Conservation (phyloP, 305 asterid genomes). For the Salvia sclarea region DNA sequence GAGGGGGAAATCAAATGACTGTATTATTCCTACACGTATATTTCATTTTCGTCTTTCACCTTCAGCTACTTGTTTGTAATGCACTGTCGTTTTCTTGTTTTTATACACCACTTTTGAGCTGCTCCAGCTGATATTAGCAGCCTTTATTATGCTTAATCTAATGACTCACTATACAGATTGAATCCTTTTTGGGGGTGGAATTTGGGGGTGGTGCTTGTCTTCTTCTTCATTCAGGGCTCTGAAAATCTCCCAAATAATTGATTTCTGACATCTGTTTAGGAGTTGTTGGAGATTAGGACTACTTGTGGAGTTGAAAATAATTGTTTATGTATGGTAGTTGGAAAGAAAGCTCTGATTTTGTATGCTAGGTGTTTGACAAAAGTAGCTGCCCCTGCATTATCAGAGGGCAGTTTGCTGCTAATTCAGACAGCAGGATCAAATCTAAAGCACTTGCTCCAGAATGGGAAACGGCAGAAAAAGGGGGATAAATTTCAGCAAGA, state of each 20-base stretch:
- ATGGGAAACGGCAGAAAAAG: conserved; percentile 50
- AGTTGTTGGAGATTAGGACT: conserved; percentile 35
- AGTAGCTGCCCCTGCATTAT: conserved; percentile 31
- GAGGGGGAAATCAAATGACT: conserved; percentile 36
- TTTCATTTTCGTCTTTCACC: conserved; percentile 1
- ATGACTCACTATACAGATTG: conserved; percentile 31
- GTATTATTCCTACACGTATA: conserved; percentile 29
- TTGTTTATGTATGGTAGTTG: conserved; percentile 38
- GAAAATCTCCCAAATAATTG: conserved; percentile 17
- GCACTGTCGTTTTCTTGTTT: conserved; percentile 14
- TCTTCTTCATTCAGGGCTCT: conserved; percentile 19
- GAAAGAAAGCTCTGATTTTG: conserved; percentile 30
- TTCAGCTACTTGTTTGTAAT: conserved; percentile 1
- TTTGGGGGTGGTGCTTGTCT: conserved; percentile 25
- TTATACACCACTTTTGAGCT: conserved; percentile 22
- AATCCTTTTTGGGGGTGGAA: conserved; percentile 24
- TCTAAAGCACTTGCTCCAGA: conserved; percentile 27
- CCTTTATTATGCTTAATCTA: conserved; percentile 17
- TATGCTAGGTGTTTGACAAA: conserved; percentile 33
- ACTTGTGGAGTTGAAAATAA: conserved; percentile 29
- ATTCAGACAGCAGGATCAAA: conserved; percentile 33
- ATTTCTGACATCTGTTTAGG: conserved; percentile 38
- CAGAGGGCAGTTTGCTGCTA: conserved; percentile 40
- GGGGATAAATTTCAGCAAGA: conserved; percentile 66
- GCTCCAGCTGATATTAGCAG: conserved; percentile 29